Percentiles rank a stretch among this genome's conserved stretches.
Conservation (phyloP, 768 basidiomycete genomes). For the Phylloporus sp. region DNA sequence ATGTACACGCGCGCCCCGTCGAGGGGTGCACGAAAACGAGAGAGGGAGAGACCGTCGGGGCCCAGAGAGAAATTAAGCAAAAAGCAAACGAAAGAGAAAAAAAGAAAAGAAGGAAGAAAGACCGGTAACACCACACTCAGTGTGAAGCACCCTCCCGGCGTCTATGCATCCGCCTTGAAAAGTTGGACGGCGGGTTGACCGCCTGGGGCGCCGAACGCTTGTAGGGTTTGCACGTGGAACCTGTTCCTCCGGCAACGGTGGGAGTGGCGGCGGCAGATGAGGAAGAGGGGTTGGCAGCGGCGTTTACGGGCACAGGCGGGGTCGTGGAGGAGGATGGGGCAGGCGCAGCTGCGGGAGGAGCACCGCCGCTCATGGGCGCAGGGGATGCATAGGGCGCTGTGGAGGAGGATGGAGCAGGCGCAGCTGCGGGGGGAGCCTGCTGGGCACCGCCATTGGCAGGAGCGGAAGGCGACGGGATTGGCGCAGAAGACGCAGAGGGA, state of each 20-base stretch:
- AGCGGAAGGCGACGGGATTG: not conserved
- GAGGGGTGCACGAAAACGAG: too few species aligned
- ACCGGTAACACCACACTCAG: conserved; percentile 1
- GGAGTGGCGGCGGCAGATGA: not conserved
- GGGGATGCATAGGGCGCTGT: too few species aligned
- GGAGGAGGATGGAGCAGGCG: not conserved
- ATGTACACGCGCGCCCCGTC: too few species aligned
- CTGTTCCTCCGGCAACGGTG: conserved; percentile 4
- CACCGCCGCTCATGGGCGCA: too few species aligned
- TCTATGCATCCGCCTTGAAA: conserved; percentile 13
- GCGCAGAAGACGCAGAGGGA: not conserved
- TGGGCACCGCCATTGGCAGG: too few species aligned
- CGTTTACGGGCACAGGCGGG: conserved; percentile 1
- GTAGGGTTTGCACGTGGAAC: conserved; percentile 2
- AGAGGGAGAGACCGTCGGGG: too few species aligned
- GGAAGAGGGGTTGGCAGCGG: conserved; percentile 1
- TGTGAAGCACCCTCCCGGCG: conserved; percentile 11
- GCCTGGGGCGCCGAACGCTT: conserved; percentile 14
- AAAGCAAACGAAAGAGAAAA: too few species aligned
- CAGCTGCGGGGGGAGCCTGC: too few species aligned
- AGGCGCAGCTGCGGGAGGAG: too few species aligned
- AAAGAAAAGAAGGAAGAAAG: too few species aligned
- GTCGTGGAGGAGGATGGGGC: not conserved
- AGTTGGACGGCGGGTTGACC: not conserved
- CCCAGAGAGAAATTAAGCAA: too few species aligned